These are phyloP conservation scores for Phytophthora pini DNA, from an alignment of 352 stramenopile genomes.

Conservation along the genomic window DNA sequence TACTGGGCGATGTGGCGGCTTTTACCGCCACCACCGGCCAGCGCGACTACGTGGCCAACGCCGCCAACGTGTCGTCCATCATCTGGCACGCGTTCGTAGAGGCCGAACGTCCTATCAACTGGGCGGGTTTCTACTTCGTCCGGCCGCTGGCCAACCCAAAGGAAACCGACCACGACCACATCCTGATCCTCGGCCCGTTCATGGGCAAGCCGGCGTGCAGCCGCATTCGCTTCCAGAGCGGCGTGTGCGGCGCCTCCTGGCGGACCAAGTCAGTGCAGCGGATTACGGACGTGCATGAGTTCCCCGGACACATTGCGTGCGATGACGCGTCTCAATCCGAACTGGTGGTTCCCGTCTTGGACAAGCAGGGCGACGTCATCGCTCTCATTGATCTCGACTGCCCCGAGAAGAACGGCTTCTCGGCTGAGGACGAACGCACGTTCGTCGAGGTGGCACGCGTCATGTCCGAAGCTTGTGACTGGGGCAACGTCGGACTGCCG, in stretches of 20 bases:
- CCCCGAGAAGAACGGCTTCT: slow-evolving; percentile 73
- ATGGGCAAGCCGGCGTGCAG: slow-evolving; percentile 85
- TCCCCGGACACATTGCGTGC: slow-evolving; percentile 85
- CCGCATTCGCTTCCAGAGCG: slow-evolving; percentile 77
- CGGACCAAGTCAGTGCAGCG: slow-evolving; percentile 75
- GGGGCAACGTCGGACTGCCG: slow-evolving; percentile 64
- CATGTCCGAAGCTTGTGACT: slow-evolving; percentile 67
- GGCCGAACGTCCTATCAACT: slow-evolving; percentile 75
- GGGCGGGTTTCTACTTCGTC: slow-evolving; percentile 84
- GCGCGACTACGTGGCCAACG: slow-evolving; percentile 82
- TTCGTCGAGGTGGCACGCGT: slow-evolving; percentile 64
- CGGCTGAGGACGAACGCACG: slow-evolving; percentile 70
- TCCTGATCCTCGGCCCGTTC: slow-evolving; percentile 83
- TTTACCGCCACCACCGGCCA: slow-evolving; percentile 66
- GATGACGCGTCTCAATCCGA: slow-evolving; percentile 83
- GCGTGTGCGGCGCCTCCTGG: slow-evolving; percentile 74
- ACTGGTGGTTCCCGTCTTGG: slow-evolving; percentile 79
- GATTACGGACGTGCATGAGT: slow-evolving; percentile 76
- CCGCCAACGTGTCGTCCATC: slow-evolving; percentile 80
- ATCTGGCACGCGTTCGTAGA: slow-evolving; percentile 84
- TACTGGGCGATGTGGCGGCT: slow-evolving; percentile 63
- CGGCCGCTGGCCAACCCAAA: slow-evolving; percentile 67
- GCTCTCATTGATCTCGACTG: slow-evolving; percentile 86
- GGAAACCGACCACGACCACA: slow-evolving; percentile 55
- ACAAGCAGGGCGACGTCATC: slow-evolving; percentile 67